phyloP scores from a whole-genome alignment of 306 rosid species.

The Alnus rubra region DNA sequence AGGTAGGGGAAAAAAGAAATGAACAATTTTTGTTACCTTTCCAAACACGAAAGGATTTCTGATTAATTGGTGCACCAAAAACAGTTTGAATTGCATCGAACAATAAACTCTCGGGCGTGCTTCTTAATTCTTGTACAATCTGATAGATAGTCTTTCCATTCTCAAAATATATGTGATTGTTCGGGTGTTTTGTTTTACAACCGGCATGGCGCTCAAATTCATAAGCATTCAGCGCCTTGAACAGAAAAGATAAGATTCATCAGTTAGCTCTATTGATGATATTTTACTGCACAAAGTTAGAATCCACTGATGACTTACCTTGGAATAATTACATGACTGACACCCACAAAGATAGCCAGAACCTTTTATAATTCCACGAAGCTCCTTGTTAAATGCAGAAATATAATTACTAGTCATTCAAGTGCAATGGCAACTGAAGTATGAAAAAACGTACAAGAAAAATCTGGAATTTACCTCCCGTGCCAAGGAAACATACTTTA shows the following conservation, averaged over 20 bases:
- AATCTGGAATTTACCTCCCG: slow-evolving; percentile 56
- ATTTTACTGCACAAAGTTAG: slow-evolving; percentile 13
- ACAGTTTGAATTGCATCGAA: slow-evolving; percentile 75
- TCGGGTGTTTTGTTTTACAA: slow-evolving; percentile 86
- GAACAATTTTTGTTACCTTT: slow-evolving; percentile 46
- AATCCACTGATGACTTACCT: slow-evolving; percentile 39
- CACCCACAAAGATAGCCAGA: slow-evolving; percentile 88
- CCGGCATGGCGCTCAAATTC: slow-evolving; percentile 86
- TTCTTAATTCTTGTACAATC: slow-evolving; percentile 77
- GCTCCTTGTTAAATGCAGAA: slow-evolving; percentile 57
- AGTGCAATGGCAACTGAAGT: slow-evolving; percentile 8
- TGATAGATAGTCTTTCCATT: slow-evolving; percentile 87
- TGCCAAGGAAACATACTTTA: slow-evolving; percentile 72
- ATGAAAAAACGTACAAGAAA: slow-evolving; percentile 27
- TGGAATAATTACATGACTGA: slow-evolving; percentile 62
- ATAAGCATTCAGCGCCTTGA: slow-evolving; percentile 75
- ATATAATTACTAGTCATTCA: slow-evolving; percentile 23
- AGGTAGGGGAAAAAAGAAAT: not conserved
- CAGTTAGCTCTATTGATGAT: slow-evolving; percentile 12
- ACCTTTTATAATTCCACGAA: slow-evolving; percentile 80
- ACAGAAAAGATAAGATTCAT: slow-evolving; percentile 1
- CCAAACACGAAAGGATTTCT: slow-evolving; percentile 79
- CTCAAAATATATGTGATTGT: slow-evolving; percentile 81
- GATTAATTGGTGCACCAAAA: slow-evolving; percentile 81
- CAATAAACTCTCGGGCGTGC: slow-evolving; percentile 75